Evolutionary conservation across 305 asterid species (phyloP).

Genomic region (Solanum hybrid): DNA sequence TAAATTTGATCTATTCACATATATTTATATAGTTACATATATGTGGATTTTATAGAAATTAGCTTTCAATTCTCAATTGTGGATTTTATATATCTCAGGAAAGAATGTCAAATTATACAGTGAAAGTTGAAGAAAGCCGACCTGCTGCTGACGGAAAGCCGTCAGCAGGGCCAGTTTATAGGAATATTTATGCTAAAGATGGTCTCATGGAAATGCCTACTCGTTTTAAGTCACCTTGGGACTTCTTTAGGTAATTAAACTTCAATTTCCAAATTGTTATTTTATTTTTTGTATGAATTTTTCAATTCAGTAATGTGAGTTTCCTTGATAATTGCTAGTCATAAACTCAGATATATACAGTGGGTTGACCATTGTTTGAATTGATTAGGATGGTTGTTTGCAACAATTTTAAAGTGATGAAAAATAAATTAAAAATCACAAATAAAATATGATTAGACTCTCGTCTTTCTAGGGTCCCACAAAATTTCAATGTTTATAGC

Average conservation of each 20-base stretch:
- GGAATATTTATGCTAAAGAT: slow-evolving; percentile 62
- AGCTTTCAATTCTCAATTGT: background rate
- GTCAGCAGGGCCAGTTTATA: slow-evolving; percentile 69
- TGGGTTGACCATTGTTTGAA: background rate
- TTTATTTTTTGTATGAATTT: background rate
- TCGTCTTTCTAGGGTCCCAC: background rate
- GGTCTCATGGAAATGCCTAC: slow-evolving; percentile 53
- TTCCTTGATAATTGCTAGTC: background rate
- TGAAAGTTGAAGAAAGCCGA: slow-evolving; percentile 57
- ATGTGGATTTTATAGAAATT: background rate
- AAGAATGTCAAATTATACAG: slow-evolving; percentile 40
- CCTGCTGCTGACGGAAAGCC: slow-evolving; percentile 39
- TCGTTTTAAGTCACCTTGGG: slow-evolving; percentile 60
- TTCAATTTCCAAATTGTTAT: background rate
- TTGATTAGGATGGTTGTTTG: background rate
- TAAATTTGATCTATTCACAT: background rate
- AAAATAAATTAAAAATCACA: background rate
- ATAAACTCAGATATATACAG: background rate
- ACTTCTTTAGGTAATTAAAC: slow-evolving; percentile 57
- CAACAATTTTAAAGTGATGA: background rate
- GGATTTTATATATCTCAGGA: background rate
- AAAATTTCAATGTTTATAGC: background rate
- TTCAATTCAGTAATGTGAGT: background rate
- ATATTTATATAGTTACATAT: no score
- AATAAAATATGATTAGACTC: background rate